These are phyloP conservation scores for Naematelia encephala DNA, from an alignment of 768 basidiomycete genomes.

Conservation along the genomic window DNA sequence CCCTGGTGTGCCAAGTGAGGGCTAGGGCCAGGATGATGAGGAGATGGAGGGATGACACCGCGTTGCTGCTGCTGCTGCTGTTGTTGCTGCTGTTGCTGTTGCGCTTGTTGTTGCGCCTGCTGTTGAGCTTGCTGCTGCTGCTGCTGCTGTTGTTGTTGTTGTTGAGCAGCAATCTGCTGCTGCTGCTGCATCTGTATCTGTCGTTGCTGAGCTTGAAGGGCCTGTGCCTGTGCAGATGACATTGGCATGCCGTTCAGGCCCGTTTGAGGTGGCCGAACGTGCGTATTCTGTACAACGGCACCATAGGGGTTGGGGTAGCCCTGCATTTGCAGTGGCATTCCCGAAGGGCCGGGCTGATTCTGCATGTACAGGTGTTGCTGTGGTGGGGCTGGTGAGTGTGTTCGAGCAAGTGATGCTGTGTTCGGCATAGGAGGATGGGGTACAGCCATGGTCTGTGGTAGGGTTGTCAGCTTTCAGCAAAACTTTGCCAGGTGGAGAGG, in stretches of 20 bases:
- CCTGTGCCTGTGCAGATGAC: slow-evolving; percentile 11
- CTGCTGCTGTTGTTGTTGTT: slow-evolving; percentile 20
- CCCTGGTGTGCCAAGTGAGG: slow-evolving; percentile 41
- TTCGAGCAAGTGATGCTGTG: slow-evolving; percentile 1
- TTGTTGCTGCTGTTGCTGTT: slow-evolving; percentile 14
- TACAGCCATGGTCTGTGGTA: slow-evolving; percentile 24
- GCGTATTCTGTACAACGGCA: background rate
- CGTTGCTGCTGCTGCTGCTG: slow-evolving; percentile 20
- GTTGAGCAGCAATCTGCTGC: slow-evolving; percentile 15
- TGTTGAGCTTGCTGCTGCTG: slow-evolving; percentile 22
- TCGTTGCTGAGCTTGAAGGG: slow-evolving; percentile 18
- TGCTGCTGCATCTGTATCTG: slow-evolving; percentile 34
- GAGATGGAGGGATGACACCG: slow-evolving; percentile 30
- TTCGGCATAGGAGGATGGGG: slow-evolving; percentile 24
- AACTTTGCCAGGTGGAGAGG: no score
- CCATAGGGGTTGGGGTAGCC: slow-evolving; percentile 15
- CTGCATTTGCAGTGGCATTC: slow-evolving; percentile 10
- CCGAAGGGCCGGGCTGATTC: slow-evolving; percentile 14
- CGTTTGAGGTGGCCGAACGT: slow-evolving; percentile 8
- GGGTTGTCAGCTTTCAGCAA: background rate
- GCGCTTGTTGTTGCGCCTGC: slow-evolving; percentile 11
- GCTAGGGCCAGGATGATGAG: slow-evolving; percentile 41
- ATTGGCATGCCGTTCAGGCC: slow-evolving; percentile 10
- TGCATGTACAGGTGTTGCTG: slow-evolving; percentile 9
- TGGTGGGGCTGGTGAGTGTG: slow-evolving; percentile 8